Evolutionary conservation across 2,329 filamentous ascomycete species (phyloP).

Genomic region (Penicillium sp.): DNA sequence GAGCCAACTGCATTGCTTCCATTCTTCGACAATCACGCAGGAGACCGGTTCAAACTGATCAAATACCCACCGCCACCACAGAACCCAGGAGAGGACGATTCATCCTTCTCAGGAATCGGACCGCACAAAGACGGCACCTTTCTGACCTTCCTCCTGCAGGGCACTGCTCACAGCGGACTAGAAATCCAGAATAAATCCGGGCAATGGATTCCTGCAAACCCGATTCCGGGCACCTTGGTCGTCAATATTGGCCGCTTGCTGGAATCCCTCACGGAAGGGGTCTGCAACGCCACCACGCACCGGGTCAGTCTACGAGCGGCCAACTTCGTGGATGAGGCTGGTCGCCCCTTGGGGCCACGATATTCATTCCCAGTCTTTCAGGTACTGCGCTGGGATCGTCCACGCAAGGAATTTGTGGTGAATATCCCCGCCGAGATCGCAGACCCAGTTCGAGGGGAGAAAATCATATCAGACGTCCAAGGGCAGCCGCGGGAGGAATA

Average conservation of each 20-base stretch:
- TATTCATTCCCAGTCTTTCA: no score
- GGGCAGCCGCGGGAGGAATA: no score
- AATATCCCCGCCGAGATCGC: no score
- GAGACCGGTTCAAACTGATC: conserved; percentile 20
- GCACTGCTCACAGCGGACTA: conserved; percentile 36
- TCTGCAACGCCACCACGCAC: conserved; percentile 24
- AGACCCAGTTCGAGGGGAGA: no score
- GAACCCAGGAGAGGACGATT: conserved; percentile 21
- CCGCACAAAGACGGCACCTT: conserved; percentile 47
- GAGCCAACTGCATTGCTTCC: conserved; percentile 12
- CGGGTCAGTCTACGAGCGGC: conserved; percentile 24
- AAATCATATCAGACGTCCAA: no score
- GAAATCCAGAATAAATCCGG: conserved; percentile 45
- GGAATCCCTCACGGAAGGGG: conserved; percentile 19
- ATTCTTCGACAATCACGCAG: conserved; percentile 10
- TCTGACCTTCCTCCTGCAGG: conserved; percentile 45
- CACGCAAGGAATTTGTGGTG: no score
- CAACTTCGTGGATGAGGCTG: no score
- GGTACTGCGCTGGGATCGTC: no score
- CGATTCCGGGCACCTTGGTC: conserved; percentile 41
- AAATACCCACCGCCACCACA: conserved; percentile 37
- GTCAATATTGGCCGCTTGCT: conserved; percentile 41
- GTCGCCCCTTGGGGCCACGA: no score
- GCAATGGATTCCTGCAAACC: conserved; percentile 41
- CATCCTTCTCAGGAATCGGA: conserved; percentile 30